Base-by-base conservation (phyloP, 2,329 filamentous ascomycete genomes). In the Microcyclospora pomicola region DNA sequence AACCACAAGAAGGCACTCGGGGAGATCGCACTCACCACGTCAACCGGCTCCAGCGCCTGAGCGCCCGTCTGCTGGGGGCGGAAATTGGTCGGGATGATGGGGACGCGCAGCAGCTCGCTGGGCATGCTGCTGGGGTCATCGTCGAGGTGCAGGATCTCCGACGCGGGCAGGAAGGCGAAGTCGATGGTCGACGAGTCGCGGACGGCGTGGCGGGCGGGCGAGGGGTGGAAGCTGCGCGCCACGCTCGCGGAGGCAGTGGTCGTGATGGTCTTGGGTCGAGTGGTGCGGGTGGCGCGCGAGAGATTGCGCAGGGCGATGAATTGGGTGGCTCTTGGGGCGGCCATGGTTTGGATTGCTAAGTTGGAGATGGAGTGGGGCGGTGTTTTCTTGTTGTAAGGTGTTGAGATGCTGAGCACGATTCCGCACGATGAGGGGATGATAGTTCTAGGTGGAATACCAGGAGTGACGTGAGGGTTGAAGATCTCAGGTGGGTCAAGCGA, bases 171-270 rank as follows among this genome's bases (percentile, higher is more conserved):
- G 60, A 69, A 77, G 49, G 68, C 68, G 51, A 78, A 77, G 61
- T 79, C 75, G 42, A 79, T 72, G 31, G 73, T 74, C 31, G 72
- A 75, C 42, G 58, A 61, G 59, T 78, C 74, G 38, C 69, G 66
- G 44, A 71, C 64, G 19, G 70, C 59, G 54, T 76, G 75, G 37
- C 67, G 59, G 42, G 65, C 58, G 43, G 71, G 70, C 44, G 68
- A 73, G 43, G 73, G 76, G 61, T 78, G 78, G 67, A 79, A 77
- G 52, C 70, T 65, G 39, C 68, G 68, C 48, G 73, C 71, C 27
- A 64, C 57, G 54, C 50, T 67, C 50, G 64, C 60, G 50, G 55
- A 64, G 46, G 60, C 72, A 51, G 61, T 63, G 43, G 68, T 73
- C 36, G 72, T 72, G 19, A 72, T 64, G 30, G 69, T 70, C 35